Base-by-base conservation (phyloP, 2,329 filamentous ascomycete genomes). In the Cladophialophora immunda region DNA sequence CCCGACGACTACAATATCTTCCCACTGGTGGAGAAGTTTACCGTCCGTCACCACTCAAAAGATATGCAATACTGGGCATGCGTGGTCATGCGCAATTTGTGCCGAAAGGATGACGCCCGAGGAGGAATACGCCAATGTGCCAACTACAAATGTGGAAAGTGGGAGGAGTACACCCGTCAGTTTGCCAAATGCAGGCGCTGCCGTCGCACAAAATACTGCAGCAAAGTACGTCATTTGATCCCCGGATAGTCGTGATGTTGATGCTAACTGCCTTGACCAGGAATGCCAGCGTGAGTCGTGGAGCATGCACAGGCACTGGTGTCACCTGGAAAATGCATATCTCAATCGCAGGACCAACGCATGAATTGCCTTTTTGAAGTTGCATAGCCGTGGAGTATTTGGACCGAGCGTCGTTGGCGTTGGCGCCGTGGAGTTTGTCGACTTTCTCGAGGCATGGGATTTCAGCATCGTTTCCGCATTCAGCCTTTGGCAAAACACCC, bases 1-100 rank as follows among this genome's bases (percentile, higher is more conserved):
- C 92, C 94, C 15, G 94, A 98, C 76, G 93, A 98, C 78, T 94
- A 97, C 81, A 99, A 99, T 80, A 97, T 99, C 72, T 99, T 99
- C 81, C 95, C 95, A 2, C 84, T 99, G 38, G 95, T 99, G 56
- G 95, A 99, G 80, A 98, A 97, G 79, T 99, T 98, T 78, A 99
- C 95, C 4, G 92, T 97, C 32, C 89, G 95, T 71, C 93, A 97
- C 76, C 93, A 97, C 80, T 93, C 92, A 71, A 92, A 93, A 67
- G 94, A 97, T 77, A 99, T 99, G 95, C 94, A 97, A 79, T 99
- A 99, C 82, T 99, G 95, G 95, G 95, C 95, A 19, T 95, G 94
- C 69, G 95, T 99, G 17, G 95, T 99, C 54, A 99, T 99, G 95
- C 88, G 95, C 71, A 99, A 99, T 77, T 87, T 99, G 58, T 99